phyloP scores from a whole-genome alignment of 2,329 filamentous ascomycete genomes.

The Nannizziopsis barbatae region DNA sequence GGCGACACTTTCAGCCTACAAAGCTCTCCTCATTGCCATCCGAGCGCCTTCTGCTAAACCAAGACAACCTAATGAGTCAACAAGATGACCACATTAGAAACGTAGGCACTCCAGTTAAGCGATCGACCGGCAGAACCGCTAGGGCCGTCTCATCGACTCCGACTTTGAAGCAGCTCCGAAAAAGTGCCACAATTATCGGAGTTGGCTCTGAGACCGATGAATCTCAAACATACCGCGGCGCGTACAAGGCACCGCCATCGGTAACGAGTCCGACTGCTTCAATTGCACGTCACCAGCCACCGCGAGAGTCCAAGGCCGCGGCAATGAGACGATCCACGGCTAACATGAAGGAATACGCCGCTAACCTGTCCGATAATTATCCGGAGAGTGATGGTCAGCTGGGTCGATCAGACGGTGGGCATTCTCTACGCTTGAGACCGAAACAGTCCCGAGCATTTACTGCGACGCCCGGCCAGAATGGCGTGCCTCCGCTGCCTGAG shows the following conservation, averaged over 20 bases:
- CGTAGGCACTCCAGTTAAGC: slow-evolving; percentile 9
- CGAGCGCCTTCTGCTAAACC: slow-evolving; percentile 34
- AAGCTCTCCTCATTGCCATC: slow-evolving; percentile 37
- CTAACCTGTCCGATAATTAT: background rate
- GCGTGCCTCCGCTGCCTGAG: slow-evolving; percentile 29
- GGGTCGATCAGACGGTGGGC: background rate
- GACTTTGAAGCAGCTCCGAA: too few species aligned
- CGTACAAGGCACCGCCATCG: too few species aligned
- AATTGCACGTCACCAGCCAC: slow-evolving; percentile 9
- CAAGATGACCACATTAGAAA: slow-evolving; percentile 5
- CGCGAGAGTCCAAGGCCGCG: slow-evolving; percentile 8
- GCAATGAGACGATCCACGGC: background rate
- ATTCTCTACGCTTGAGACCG: background rate
- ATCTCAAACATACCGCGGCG: too few species aligned
- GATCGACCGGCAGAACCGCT: background rate
- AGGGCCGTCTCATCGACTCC: too few species aligned
- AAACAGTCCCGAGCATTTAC: slow-evolving; percentile 9
- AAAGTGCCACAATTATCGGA: too few species aligned
- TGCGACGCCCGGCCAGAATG: slow-evolving; percentile 16
- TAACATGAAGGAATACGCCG: background rate
- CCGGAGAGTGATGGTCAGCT: background rate
- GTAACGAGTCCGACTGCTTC: background rate
- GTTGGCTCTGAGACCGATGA: too few species aligned
- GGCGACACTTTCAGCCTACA: slow-evolving; percentile 33
- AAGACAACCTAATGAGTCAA: slow-evolving; percentile 15